Evolutionary conservation across 129 eudicot species (phyloP).

Genomic region (Apium graveolens): DNA sequence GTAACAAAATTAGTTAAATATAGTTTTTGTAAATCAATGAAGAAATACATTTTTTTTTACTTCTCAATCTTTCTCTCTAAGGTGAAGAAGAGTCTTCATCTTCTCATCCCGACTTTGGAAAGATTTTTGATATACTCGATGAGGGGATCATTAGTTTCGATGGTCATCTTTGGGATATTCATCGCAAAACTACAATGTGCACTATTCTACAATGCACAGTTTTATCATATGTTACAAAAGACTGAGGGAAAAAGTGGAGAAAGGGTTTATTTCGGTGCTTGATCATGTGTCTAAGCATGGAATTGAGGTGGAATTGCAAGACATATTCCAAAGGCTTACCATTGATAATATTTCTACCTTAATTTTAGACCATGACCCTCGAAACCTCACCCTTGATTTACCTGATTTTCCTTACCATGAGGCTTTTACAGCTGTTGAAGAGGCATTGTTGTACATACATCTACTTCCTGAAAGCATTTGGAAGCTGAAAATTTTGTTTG

Average conservation of each 20-base stretch:
- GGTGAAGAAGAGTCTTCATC: no score
- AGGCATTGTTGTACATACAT: slow-evolving; percentile 12
- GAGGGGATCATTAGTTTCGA: slow-evolving; percentile 27
- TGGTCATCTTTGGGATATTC: slow-evolving; percentile 25
- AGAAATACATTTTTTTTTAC: no score
- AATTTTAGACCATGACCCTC: slow-evolving; percentile 22
- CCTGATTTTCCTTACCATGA: slow-evolving; percentile 14
- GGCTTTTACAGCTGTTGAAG: slow-evolving; percentile 17
- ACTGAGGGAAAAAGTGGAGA: slow-evolving; percentile 12
- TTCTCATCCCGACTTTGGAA: slow-evolving; percentile 12
- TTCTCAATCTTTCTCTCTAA: no score
- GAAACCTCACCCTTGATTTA: slow-evolving; percentile 18
- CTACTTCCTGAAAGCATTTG: no score
- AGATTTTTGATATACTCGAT: slow-evolving; percentile 35
- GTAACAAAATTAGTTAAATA: no score
- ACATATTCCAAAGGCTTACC: slow-evolving; percentile 28
- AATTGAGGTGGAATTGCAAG: slow-evolving; percentile 32
- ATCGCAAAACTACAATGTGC: slow-evolving; percentile 19
- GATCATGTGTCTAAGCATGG: slow-evolving; percentile 12
- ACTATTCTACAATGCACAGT: background rate
- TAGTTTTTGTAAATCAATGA: no score
- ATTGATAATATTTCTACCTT: slow-evolving; percentile 21
- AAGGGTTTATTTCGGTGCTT: slow-evolving; percentile 22
- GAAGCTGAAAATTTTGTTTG: no score
- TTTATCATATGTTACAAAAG: slow-evolving; percentile 4